These are phyloP conservation scores for Monosporascus sp. DNA, from an alignment of 2,329 filamentous ascomycete species.

Conservation along the genomic window DNA sequence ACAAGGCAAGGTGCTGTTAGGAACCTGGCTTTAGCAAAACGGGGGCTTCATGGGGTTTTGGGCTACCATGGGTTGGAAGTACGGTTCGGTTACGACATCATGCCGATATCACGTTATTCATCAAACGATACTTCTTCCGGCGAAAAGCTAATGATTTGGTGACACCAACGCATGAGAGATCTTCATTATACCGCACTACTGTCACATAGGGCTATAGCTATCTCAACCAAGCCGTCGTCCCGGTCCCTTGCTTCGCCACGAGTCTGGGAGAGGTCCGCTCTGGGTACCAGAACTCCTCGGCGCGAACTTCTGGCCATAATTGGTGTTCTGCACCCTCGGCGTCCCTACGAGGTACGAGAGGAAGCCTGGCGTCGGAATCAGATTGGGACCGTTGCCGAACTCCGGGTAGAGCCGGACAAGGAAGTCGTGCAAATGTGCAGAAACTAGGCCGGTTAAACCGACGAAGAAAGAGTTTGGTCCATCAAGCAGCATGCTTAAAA, in stretches of 20 bases:
- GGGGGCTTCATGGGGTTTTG: neutral
- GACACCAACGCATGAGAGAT: neutral
- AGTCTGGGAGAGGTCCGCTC: conserved; percentile 52
- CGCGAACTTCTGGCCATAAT: conserved; percentile 60
- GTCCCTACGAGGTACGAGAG: conserved; percentile 62
- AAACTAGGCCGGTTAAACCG: conserved; percentile 73
- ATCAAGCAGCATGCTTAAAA: conserved; percentile 65
- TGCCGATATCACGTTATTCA: neutral
- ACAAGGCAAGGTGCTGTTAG: neutral
- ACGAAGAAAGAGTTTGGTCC: conserved; percentile 53
- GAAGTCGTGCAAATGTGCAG: conserved; percentile 89
- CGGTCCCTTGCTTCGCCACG: conserved; percentile 59
- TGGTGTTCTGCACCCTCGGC: conserved; percentile 42
- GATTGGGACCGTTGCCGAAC: conserved; percentile 77
- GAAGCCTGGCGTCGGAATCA: conserved; percentile 68
- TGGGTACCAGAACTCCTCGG: conserved; percentile 27
- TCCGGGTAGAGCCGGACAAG: conserved; percentile 81
- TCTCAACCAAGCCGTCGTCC: conserved; percentile 57
- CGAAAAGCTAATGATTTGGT: too few relatives aligned
- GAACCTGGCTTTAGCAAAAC: neutral
- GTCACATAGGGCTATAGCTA: too few relatives aligned
- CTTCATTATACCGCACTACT: neutral
- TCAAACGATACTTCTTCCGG: too few relatives aligned
- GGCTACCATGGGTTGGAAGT: neutral
- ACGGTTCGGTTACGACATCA: neutral